Base-by-base conservation (phyloP, 495 filamentous ascomycete genomes). In the Ascodesmis nigricans region DNA sequence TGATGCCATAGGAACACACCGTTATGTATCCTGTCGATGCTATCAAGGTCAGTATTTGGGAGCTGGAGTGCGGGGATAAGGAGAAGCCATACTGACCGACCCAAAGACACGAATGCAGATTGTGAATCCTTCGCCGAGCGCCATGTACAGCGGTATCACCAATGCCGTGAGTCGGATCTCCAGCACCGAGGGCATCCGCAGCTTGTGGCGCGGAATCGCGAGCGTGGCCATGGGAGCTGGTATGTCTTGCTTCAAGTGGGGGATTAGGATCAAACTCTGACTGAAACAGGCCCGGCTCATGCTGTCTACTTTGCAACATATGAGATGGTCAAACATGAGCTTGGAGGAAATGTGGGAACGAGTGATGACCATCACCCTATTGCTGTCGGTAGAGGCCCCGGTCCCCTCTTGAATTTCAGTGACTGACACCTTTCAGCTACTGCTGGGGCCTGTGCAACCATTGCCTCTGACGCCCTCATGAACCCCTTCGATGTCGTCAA, bases 401-500 rank as follows among this genome's bases (percentile, higher is more conserved):
- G 19, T 32, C 16, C 21, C 9, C 2, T 24, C 10, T n/a, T n/a
- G n/a, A 9, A 10, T 16, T 21, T 27, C 30, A 9, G 21, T 41
- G 26, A 35, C 22, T 19, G 26, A 21, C n/a, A 19, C 26, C 15
- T 8, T 3, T 31, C 46, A 91, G 84, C 83, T 23, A 67, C 76
- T 33, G 90, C 81, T 52, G 87, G 87, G 51, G 84, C 84, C 36
- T 75, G 78, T 44, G 87, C 87, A 33, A 95, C 87, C 0, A 92
- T 93, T 49, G 79, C 81, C 21, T 91, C 81, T 50, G 87, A 99
- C 61, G 90, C 87, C 23, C 63, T 99, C 31, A 99, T 99, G 87
- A 99, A 95, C 54, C 87, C 87, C 19, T 99, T 99, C 54, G 87
- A 99, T 61, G 87, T 99, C 21, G 87, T 99, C 63, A 99, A 99